These are phyloP conservation scores for Fusarium coffeatum DNA, from an alignment of 2,329 filamentous ascomycete species.

Conservation along the genomic window DNA sequence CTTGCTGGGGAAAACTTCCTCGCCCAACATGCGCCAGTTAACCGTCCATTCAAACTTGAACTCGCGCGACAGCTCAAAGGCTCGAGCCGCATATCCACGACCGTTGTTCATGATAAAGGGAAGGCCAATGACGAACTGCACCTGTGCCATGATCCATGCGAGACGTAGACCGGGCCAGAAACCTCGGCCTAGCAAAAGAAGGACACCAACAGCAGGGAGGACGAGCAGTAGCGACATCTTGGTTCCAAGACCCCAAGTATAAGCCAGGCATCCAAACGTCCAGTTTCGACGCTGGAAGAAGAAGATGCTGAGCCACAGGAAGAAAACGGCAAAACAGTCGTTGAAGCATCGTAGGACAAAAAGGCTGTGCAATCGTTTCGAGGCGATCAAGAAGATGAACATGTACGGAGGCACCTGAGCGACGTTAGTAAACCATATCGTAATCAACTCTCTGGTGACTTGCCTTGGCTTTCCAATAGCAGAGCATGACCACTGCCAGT, in stretches of 20 bases:
- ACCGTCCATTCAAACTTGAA: slow-evolving; percentile 99
- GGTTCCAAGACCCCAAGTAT: slow-evolving; percentile 83
- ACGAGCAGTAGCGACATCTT: slow-evolving; percentile 94
- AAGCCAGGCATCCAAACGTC: slow-evolving; percentile 78
- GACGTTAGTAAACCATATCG: slow-evolving; percentile 3
- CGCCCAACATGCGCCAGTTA: slow-evolving; percentile 96
- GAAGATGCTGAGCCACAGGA: slow-evolving; percentile 85
- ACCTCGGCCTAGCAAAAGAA: slow-evolving; percentile 80
- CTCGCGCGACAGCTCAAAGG: slow-evolving; percentile 90
- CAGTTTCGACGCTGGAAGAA: slow-evolving; percentile 80
- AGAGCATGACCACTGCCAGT: slow-evolving; percentile 80
- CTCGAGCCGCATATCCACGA: slow-evolving; percentile 78
- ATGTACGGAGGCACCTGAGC: slow-evolving; percentile 83
- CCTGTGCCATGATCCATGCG: slow-evolving; percentile 76
- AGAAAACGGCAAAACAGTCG: slow-evolving; percentile 88
- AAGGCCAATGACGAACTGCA: slow-evolving; percentile 75
- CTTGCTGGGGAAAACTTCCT: slow-evolving; percentile 78
- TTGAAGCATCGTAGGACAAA: slow-evolving; percentile 96
- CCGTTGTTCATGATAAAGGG: slow-evolving; percentile 78
- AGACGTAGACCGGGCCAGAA: slow-evolving; percentile 73
- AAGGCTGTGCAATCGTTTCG: slow-evolving; percentile 93
- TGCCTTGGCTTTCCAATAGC: slow-evolving; percentile 81
- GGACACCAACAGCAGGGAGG: slow-evolving; percentile 81
- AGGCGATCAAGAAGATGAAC: slow-evolving; percentile 85
- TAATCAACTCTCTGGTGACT: slow-evolving; percentile 13